Evolutionary conservation across 257 asterid genomes (phyloP).

Genomic region (Thymus quinquecostatus): DNA sequence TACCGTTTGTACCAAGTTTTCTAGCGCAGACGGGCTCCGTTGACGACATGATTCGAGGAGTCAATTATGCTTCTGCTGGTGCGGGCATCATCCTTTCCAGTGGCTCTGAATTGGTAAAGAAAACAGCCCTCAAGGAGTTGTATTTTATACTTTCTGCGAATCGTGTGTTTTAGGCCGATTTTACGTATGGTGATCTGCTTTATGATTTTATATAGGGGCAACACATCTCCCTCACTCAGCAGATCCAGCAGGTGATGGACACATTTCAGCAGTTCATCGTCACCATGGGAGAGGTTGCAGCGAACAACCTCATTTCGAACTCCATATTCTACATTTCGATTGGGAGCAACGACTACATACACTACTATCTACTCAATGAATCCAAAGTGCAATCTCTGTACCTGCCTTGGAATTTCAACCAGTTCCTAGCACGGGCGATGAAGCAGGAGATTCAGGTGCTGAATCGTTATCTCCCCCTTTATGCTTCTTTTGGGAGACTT

Average conservation of each 20-base stretch:
- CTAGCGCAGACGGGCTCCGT: conserved; percentile 67
- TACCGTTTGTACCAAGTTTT: conserved; percentile 91
- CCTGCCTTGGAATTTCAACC: conserved; percentile 91
- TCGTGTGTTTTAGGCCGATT: background rate
- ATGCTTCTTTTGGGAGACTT: background rate
- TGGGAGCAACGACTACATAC: conserved; percentile 92
- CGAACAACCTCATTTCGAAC: conserved; percentile 59
- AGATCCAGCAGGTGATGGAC: conserved; percentile 88
- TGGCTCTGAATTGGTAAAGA: conserved; percentile 86
- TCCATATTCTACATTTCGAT: conserved; percentile 86
- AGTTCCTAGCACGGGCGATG: conserved; percentile 62
- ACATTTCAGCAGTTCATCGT: conserved; percentile 77
- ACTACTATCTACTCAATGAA: conserved; percentile 82
- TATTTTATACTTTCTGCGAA: background rate
- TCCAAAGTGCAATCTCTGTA: conserved; percentile 73
- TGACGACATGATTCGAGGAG: conserved; percentile 72
- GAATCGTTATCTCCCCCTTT: conserved; percentile 8
- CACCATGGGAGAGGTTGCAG: conserved; percentile 81
- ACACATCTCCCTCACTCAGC: conserved; percentile 86
- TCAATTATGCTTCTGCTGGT: conserved; percentile 95
- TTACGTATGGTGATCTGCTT: background rate
- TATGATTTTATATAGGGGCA: conserved; percentile 65
- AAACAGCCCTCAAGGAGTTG: background rate
- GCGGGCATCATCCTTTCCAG: conserved; percentile 92
- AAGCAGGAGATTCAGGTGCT: conserved; percentile 82